phyloP scores from a whole-genome alignment of 495 filamentous ascomycete species.

The Daldinia childiae region DNA sequence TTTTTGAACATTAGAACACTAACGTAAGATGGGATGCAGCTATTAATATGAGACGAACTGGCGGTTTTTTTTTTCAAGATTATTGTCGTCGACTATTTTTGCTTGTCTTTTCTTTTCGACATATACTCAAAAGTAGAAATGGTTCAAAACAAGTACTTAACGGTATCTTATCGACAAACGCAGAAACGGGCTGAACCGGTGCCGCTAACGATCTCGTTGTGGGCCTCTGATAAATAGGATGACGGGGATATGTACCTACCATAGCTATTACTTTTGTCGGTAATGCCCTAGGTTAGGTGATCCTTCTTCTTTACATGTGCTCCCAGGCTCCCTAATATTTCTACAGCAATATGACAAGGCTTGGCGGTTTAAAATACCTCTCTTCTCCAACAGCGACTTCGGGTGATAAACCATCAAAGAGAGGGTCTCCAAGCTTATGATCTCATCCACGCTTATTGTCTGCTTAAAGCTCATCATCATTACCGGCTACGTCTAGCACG shows the following conservation, averaged over 20 bases:
- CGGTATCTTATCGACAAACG: conserved; percentile 31
- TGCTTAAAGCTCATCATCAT: not conserved
- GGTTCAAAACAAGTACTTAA: conserved; percentile 3
- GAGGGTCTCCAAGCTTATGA: conserved; percentile 6
- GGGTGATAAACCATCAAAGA: not conserved
- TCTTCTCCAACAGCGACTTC: conserved; percentile 23
- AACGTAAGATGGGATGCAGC: not conserved
- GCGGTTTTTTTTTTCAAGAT: not conserved
- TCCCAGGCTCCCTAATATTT: conserved; percentile 16
- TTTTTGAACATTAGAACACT: not conserved
- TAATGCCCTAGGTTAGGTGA: not conserved
- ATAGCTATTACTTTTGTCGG: conserved; percentile 10
- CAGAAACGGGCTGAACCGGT: conserved; percentile 20
- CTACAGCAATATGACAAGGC: conserved; percentile 8
- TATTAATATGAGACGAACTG: not conserved
- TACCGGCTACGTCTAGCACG: not conserved
- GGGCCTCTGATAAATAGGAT: conserved; percentile 33
- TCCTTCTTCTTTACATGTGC: conserved; percentile 15
- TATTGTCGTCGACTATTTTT: not conserved
- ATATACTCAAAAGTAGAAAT: not conserved
- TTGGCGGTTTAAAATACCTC: conserved; percentile 30
- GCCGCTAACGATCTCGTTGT: conserved; percentile 26
- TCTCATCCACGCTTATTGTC: not conserved
- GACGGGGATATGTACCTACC: too few species aligned
- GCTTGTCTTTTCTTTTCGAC: not conserved